A percentile compares a stretch with the other conserved stretches of the same genome.
Conservation (phyloP, 495 filamentous ascomycete genomes). For the Aspergillus affinis region DNA sequence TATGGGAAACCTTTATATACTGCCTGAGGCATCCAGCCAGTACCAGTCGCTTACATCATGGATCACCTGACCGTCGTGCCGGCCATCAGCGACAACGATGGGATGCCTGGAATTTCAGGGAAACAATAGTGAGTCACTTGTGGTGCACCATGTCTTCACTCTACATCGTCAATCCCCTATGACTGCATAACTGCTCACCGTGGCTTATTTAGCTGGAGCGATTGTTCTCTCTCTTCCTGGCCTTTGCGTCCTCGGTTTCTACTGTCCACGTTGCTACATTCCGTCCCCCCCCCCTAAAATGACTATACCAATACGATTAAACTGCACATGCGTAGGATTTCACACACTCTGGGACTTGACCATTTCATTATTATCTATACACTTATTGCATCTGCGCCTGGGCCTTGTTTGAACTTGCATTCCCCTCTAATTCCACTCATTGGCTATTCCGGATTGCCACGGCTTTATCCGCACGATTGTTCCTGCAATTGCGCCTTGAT, state of each 20-base stretch:
- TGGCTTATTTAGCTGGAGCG: not conserved
- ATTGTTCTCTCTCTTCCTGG: not conserved
- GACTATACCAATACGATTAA: slow-evolving; percentile 18
- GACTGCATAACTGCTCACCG: not conserved
- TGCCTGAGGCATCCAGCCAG: not conserved
- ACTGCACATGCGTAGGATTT: slow-evolving; percentile 11
- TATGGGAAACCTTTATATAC: no score
- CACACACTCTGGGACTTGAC: slow-evolving; percentile 8
- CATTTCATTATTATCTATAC: slow-evolving; percentile 3
- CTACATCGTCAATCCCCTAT: slow-evolving; percentile 6
- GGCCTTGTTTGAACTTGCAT: slow-evolving; percentile 8
- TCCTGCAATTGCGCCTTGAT: not conserved
- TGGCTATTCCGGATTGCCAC: not conserved
- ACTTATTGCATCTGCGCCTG: slow-evolving; percentile 2
- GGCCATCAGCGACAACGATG: not conserved
- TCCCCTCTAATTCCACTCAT: not conserved
- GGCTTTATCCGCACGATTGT: not conserved
- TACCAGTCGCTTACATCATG: slow-evolving; percentile 2
- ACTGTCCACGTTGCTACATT: not conserved
- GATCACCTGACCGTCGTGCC: slow-evolving; percentile 6
- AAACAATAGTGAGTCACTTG: slow-evolving; percentile 13
- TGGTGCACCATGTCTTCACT: slow-evolving; percentile 12
- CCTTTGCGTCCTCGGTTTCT: not conserved
- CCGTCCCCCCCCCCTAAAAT: slow-evolving; percentile 19
- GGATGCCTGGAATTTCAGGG: slow-evolving; percentile 6